phyloP scores from a whole-genome alignment of 164 flowering plant species.

The Liriodendron chinense region DNA sequence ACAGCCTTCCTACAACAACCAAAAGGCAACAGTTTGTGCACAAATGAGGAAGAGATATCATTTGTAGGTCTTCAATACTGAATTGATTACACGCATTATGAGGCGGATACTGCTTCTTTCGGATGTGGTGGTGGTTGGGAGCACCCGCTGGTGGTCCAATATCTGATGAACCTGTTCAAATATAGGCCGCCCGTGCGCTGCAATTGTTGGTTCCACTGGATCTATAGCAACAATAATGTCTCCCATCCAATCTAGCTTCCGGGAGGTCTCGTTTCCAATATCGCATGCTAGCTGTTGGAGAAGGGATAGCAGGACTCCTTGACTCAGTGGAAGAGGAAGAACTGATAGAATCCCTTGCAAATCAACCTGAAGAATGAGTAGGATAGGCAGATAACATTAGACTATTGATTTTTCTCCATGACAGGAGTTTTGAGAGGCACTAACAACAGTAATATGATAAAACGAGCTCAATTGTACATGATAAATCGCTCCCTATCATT shows the following conservation, averaged over 20 bases:
- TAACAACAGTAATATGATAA: too few species aligned
- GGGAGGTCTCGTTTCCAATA: constrained; percentile 53
- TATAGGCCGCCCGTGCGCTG: constrained; percentile 70
- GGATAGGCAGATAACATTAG: neutral
- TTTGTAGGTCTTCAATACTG: constrained; percentile 67
- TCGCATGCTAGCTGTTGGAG: constrained; percentile 91
- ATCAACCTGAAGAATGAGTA: constrained; percentile 56
- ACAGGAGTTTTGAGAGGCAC: too few species aligned
- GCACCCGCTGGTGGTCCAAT: constrained; percentile 48
- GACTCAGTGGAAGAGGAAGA: constrained; percentile 73
- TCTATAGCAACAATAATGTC: constrained; percentile 64
- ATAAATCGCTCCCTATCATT: too few species aligned
- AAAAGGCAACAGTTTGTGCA: too few species aligned
- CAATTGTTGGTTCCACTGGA: constrained; percentile 72
- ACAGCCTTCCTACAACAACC: too few species aligned
- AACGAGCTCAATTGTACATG: too few species aligned
- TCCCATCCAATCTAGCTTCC: constrained; percentile 76
- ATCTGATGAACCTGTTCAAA: constrained; percentile 87
- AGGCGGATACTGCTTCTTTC: constrained; percentile 57
- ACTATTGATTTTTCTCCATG: too few species aligned
- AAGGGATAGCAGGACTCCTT: constrained; percentile 93
- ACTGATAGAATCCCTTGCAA: constrained; percentile 48
- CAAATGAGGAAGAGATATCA: constrained; percentile 25
- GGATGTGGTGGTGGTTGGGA: constrained; percentile 39
- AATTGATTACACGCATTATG: constrained; percentile 79